Percentiles rank a stretch among this genome's conserved stretches.
These are phyloP conservation scores for Cercophora sp. DNA, from an alignment of 495 filamentous ascomycete genomes.

Conservation along the genomic window DNA sequence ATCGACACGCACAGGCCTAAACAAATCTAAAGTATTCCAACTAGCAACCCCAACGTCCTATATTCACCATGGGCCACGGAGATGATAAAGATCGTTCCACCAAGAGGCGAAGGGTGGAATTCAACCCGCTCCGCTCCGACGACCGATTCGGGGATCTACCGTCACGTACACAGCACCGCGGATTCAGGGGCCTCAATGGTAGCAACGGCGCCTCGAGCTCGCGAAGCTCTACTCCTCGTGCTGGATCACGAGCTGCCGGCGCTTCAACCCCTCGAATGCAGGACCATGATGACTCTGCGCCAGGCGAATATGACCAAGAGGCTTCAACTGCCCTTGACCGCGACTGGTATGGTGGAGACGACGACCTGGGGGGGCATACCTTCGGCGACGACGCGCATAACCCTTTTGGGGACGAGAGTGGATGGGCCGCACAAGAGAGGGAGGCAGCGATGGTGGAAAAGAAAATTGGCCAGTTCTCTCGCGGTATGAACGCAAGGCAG, in stretches of 20 bases:
- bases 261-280: slow-evolving; percentile 47
- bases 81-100: slow-evolving; percentile 49
- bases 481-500: slow-evolving; percentile 60
- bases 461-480: slow-evolving; percentile 59
- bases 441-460: slow-evolving; percentile 70
- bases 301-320: slow-evolving; percentile 42
- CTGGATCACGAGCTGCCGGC: slow-evolving; percentile 33
- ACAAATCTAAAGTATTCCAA: too few relatives aligned
- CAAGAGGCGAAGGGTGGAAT: slow-evolving; percentile 61
- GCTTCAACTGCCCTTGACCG: slow-evolving; percentile 67
- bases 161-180: slow-evolving; percentile 29
- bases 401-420: slow-evolving; percentile 52
- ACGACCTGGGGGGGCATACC: slow-evolving; percentile 62
- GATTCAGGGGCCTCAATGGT: slow-evolving; percentile 18
- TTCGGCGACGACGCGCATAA: slow-evolving; percentile 72
- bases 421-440: slow-evolving; percentile 62
- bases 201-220: slow-evolving; percentile 36
- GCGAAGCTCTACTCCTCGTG: slow-evolving; percentile 47
- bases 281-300: slow-evolving; percentile 53
- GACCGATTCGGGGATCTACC: slow-evolving; percentile 57
- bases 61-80: slow-evolving; percentile 26
- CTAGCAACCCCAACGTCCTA: too few relatives aligned
- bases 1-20: background rate
- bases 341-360: slow-evolving; percentile 82
- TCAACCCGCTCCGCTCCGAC: slow-evolving; percentile 50